These are phyloP conservation scores for Claviceps quebecensis DNA, from an alignment of 2,329 filamentous ascomycete species.

Conservation along the genomic window DNA sequence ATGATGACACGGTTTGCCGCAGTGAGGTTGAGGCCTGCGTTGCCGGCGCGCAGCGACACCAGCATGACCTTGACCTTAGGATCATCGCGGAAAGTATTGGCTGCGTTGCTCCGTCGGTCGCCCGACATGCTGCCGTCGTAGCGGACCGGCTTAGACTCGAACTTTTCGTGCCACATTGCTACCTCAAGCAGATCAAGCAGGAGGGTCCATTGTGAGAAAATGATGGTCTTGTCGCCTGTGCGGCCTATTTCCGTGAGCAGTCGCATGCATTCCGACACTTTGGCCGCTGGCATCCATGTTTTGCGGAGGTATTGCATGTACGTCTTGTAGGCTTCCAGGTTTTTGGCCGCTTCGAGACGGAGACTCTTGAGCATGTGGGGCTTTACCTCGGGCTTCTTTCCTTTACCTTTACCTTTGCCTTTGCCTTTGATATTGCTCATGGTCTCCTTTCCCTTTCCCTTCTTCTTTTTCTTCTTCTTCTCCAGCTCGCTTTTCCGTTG, in stretches of 20 bases:
- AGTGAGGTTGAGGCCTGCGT: slow-evolving; percentile 73
- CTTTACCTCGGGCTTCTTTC: slow-evolving; percentile 29
- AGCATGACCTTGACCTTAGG: slow-evolving; percentile 59
- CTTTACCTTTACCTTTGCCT: slow-evolving; percentile 24
- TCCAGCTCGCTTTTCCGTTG: background rate
- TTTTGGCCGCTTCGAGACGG: slow-evolving; percentile 52
- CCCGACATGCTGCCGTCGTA: slow-evolving; percentile 74
- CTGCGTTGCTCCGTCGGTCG: slow-evolving; percentile 51
- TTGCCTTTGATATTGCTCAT: slow-evolving; percentile 10
- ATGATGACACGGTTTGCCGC: slow-evolving; percentile 77
- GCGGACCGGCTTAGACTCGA: slow-evolving; percentile 48
- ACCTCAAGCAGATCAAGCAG: slow-evolving; percentile 62
- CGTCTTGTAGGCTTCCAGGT: slow-evolving; percentile 46
- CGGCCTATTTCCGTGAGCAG: slow-evolving; percentile 56
- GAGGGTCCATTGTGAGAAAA: slow-evolving; percentile 69
- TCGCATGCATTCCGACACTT: slow-evolving; percentile 64
- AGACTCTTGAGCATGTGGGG: slow-evolving; percentile 46
- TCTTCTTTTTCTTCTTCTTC: background rate
- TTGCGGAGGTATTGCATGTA: slow-evolving; percentile 58
- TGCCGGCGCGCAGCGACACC: slow-evolving; percentile 69
- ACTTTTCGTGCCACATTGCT: slow-evolving; percentile 50
- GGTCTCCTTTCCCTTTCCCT: slow-evolving; percentile 4
- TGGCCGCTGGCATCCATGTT: slow-evolving; percentile 63
- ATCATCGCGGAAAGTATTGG: slow-evolving; percentile 51
- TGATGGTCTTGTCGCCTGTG: slow-evolving; percentile 51